Conservation (phyloP, 139 green algal species). For the Gonium pectorale region DNA sequence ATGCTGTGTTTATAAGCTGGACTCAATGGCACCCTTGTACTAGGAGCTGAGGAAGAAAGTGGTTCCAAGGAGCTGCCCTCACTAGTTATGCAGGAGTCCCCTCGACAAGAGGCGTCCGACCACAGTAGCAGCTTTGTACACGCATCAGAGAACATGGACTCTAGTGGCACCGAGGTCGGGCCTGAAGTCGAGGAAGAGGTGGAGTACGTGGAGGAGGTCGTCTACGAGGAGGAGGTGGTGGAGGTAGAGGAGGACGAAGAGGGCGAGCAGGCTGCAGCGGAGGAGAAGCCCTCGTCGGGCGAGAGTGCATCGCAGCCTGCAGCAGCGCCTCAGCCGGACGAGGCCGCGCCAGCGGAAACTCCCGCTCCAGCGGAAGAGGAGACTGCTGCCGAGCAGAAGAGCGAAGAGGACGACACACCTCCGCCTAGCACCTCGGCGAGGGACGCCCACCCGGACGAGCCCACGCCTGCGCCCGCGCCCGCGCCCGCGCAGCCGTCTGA, state of each 20-base stretch:
- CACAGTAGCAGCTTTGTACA: slow-evolving; percentile 13
- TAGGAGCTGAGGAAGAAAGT: no score
- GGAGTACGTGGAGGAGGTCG: slow-evolving; percentile 39
- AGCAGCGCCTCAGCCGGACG: no score
- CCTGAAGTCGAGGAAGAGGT: slow-evolving; percentile 40
- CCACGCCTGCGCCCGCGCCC: not conserved
- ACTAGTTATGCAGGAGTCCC: no score
- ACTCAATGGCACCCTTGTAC: no score
- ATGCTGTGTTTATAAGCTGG: no score
- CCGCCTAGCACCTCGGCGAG: slow-evolving; percentile 2
- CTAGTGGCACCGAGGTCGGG: not conserved
- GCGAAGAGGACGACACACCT: not conserved
- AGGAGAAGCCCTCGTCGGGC: no score
- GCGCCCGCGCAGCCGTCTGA: not conserved
- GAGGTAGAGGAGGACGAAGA: slow-evolving; percentile 4
- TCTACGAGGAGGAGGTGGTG: slow-evolving; percentile 29
- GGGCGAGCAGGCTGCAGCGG: not conserved
- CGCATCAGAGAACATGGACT: slow-evolving; percentile 16
- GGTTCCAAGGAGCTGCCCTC: no score
- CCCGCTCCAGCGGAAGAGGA: no score
- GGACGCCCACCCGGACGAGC: not conserved
- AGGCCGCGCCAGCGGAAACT: no score
- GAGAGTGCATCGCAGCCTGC: no score
- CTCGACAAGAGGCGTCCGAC: no score
- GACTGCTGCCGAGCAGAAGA: no score